These are phyloP conservation scores for Pilatotrama ljubarskyi DNA, from an alignment of 768 basidiomycete species.

Conservation along the genomic window DNA sequence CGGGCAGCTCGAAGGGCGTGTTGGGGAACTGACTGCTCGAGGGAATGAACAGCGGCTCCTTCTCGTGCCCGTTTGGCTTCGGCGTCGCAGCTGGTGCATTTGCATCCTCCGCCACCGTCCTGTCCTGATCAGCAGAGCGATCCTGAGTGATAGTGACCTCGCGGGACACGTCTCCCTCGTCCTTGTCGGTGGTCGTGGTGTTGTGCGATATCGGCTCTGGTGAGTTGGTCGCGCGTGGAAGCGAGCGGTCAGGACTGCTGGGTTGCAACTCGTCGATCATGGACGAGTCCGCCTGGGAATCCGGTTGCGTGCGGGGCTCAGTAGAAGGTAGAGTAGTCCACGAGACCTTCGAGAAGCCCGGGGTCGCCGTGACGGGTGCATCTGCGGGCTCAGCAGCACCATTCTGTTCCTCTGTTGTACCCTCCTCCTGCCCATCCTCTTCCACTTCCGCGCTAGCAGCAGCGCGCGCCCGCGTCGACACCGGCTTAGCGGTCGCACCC, in stretches of 20 bases:
- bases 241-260: constrained; percentile 31
- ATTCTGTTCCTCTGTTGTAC: not conserved
- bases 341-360: constrained; percentile 3
- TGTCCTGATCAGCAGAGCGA: not conserved
- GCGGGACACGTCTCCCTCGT: constrained; percentile 9
- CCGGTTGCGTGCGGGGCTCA: constrained; percentile 15
- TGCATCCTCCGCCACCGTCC: not conserved
- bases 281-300: constrained; percentile 26
- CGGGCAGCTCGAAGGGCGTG: constrained; percentile 51
- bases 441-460: not conserved
- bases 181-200: not conserved
- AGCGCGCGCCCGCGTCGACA: constrained; percentile 11
- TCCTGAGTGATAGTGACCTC: constrained; percentile 12
- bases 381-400: not conserved
- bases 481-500: not conserved
- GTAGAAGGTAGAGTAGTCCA: constrained; percentile 36
- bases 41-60: constrained; percentile 49
- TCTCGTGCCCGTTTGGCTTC: not conserved
- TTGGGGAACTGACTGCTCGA: constrained; percentile 54
- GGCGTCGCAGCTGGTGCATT: not conserved
- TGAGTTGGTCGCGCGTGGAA: not conserved
- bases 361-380: not conserved
- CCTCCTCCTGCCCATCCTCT: not conserved
- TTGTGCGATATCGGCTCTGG: not conserved
- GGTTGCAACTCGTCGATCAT: constrained; percentile 37